Percentiles rank a stretch among this genome's conserved stretches.
These are phyloP conservation scores for Microbotryomycetes sp. DNA, from an alignment of 1,284 basidiomycete species.

Conservation along the genomic window DNA sequence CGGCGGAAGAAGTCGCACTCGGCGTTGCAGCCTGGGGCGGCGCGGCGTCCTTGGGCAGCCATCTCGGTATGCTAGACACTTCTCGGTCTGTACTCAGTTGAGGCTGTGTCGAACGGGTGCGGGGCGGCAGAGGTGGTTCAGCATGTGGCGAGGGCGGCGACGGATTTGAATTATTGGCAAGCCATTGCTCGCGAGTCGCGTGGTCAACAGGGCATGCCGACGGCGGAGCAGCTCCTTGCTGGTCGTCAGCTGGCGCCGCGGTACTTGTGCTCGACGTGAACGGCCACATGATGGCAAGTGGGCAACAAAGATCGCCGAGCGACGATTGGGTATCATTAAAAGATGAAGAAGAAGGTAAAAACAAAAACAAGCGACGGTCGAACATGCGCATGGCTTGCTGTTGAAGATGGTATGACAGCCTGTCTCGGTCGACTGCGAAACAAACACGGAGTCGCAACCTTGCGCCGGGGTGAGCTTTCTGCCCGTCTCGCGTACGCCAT, in stretches of 20 bases:
- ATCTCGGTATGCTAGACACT: slow-evolving; percentile 78
- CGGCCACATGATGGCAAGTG: slow-evolving; percentile 12
- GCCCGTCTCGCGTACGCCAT: neutral
- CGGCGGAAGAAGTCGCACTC: neutral
- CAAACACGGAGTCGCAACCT: neutral
- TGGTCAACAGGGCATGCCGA: slow-evolving; percentile 40
- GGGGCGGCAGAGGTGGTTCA: slow-evolving; percentile 22
- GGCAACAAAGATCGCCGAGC: neutral
- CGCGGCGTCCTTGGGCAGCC: slow-evolving; percentile 17
- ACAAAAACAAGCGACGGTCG: neutral
- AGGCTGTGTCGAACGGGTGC: slow-evolving; percentile 41
- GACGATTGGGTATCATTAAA: neutral
- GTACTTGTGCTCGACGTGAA: neutral
- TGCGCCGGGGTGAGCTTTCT: neutral
- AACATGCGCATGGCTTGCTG: neutral
- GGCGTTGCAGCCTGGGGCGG: slow-evolving; percentile 1
- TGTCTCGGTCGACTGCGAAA: neutral
- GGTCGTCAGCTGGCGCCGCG: too few species aligned
- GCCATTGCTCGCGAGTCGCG: slow-evolving; percentile 42
- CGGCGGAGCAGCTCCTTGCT: neutral
- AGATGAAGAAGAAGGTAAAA: neutral
- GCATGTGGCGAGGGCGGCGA: slow-evolving; percentile 37
- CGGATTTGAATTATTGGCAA: slow-evolving; percentile 17
- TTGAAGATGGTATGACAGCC: neutral
- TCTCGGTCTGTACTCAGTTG: slow-evolving; percentile 53